Evolutionary conservation across 2,329 filamentous ascomycete species (phyloP).

Genomic region (Sclerotinia nivalis): DNA sequence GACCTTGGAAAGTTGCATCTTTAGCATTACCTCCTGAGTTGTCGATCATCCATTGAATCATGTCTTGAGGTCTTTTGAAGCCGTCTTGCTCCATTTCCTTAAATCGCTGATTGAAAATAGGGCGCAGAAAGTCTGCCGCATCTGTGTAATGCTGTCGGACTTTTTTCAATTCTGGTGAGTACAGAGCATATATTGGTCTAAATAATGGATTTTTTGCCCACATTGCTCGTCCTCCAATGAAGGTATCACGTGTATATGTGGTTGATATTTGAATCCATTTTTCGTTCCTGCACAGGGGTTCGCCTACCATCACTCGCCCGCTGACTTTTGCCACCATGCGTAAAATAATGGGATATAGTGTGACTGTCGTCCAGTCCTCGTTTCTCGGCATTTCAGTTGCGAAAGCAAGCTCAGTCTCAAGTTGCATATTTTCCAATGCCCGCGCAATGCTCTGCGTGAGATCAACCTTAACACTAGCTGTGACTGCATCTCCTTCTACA

Average conservation of each 20-base stretch:
- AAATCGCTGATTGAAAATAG: slow-evolving; percentile 11
- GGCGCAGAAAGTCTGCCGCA: slow-evolving; percentile 4
- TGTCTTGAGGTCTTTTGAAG: not conserved
- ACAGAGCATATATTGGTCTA: slow-evolving; percentile 9
- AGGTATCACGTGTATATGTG: slow-evolving; percentile 28
- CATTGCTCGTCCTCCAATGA: slow-evolving; percentile 6
- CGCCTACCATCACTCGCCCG: slow-evolving; percentile 39
- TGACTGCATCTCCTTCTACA: slow-evolving; percentile 10
- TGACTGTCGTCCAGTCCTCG: slow-evolving; percentile 39
- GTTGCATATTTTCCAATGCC: slow-evolving; percentile 32
- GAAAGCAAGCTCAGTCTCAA: slow-evolving; percentile 31
- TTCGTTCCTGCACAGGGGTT: slow-evolving; percentile 33
- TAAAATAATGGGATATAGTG: slow-evolving; percentile 41
- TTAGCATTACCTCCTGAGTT: slow-evolving; percentile 12
- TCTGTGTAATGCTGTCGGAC: slow-evolving; percentile 11
- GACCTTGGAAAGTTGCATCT: slow-evolving; percentile 16
- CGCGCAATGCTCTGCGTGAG: slow-evolving; percentile 34
- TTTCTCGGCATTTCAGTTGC: slow-evolving; percentile 29
- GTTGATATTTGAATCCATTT: slow-evolving; percentile 35
- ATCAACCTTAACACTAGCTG: slow-evolving; percentile 30
- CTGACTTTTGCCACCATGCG: slow-evolving; percentile 45
- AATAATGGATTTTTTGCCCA: slow-evolving; percentile 5
- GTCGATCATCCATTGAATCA: slow-evolving; percentile 21
- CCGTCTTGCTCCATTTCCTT: slow-evolving; percentile 5
- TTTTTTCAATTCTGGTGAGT: slow-evolving; percentile 9